Evolutionary conservation across 805 yeast genomes (phyloP).

Genomic region (Candida boleticola): DNA sequence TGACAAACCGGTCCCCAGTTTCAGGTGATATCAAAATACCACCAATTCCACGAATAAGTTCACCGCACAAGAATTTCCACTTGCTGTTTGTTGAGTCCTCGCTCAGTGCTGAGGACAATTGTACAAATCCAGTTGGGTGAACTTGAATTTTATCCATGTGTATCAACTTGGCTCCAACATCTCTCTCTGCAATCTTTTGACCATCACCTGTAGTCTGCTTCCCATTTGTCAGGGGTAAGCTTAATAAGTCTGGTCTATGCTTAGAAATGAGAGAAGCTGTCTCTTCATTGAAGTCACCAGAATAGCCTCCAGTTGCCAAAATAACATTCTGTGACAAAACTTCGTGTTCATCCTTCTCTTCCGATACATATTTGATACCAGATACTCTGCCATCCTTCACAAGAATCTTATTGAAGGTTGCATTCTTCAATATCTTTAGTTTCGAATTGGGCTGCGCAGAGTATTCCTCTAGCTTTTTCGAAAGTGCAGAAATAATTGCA

Average conservation of each 20-base stretch:
- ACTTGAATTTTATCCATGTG: slow-evolving; percentile 61
- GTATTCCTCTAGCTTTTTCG: slow-evolving; percentile 32
- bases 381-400: slow-evolving; percentile 28
- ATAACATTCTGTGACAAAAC: slow-evolving; percentile 31
- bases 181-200: slow-evolving; percentile 43
- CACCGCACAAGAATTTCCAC: slow-evolving; percentile 60
- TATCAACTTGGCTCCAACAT: slow-evolving; percentile 46
- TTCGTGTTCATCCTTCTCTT: slow-evolving; percentile 16
- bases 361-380: slow-evolving; percentile 39
- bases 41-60: slow-evolving; percentile 58
- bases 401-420: slow-evolving; percentile 15
- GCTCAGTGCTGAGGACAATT: slow-evolving; percentile 6
- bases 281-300: slow-evolving; percentile 39
- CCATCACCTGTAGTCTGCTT: slow-evolving; percentile 60
- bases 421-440: slow-evolving; percentile 14
- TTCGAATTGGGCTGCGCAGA: slow-evolving; percentile 25
- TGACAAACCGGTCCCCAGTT: slow-evolving; percentile 49
- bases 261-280: slow-evolving; percentile 30
- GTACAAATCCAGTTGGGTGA: slow-evolving; percentile 63
- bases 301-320: slow-evolving; percentile 61
- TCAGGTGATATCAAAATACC: slow-evolving; percentile 48
- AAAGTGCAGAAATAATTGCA: slow-evolving; percentile 50
- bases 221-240: slow-evolving; percentile 57
- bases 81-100: slow-evolving; percentile 32
- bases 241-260: slow-evolving; percentile 45